These are phyloP conservation scores for Pistacia integerrima DNA, from an alignment of 345 rosid genomes.

Conservation along the genomic window DNA sequence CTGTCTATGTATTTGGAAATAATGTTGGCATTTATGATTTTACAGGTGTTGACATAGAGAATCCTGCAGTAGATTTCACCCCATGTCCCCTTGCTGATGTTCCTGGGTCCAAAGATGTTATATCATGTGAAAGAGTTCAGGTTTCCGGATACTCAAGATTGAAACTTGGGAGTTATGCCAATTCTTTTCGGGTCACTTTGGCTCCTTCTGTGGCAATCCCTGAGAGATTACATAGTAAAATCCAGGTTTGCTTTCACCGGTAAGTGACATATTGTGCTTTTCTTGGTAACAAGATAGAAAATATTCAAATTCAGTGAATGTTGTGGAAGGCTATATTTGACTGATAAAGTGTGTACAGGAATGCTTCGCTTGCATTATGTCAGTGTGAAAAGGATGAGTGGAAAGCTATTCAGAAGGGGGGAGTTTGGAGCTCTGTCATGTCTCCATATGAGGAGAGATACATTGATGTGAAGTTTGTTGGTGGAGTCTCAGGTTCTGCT, in stretches of 20 bases:
- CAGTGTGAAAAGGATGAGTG: slow-evolving; percentile 73
- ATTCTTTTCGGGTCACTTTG: slow-evolving; percentile 52
- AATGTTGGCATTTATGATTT: slow-evolving; percentile 16
- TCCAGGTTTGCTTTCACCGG: slow-evolving; percentile 83
- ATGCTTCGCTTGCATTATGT: slow-evolving; percentile 70
- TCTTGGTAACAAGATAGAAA: not conserved
- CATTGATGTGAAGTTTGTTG: no score
- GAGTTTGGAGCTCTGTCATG: slow-evolving; percentile 59
- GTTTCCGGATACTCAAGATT: slow-evolving; percentile 70
- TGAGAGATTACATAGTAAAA: slow-evolving; percentile 57
- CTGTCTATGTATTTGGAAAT: slow-evolving; percentile 5
- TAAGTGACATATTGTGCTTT: slow-evolving; percentile 30
- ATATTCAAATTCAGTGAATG: not conserved
- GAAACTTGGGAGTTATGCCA: slow-evolving; percentile 65
- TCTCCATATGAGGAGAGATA: slow-evolving; percentile 69
- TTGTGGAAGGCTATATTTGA: slow-evolving; percentile 9
- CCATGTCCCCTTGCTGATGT: slow-evolving; percentile 33
- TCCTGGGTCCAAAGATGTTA: slow-evolving; percentile 34
- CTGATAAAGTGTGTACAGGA: slow-evolving; percentile 41
- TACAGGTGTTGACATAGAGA: slow-evolving; percentile 51
- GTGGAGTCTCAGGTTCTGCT: no score
- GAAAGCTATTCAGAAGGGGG: slow-evolving; percentile 65
- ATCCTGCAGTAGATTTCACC: slow-evolving; percentile 54
- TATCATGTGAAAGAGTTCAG: slow-evolving; percentile 71
- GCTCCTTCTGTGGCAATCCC: slow-evolving; percentile 53